Base-by-base conservation (phyloP, 2,329 filamentous ascomycete species). In the Fusarium sp. region DNA sequence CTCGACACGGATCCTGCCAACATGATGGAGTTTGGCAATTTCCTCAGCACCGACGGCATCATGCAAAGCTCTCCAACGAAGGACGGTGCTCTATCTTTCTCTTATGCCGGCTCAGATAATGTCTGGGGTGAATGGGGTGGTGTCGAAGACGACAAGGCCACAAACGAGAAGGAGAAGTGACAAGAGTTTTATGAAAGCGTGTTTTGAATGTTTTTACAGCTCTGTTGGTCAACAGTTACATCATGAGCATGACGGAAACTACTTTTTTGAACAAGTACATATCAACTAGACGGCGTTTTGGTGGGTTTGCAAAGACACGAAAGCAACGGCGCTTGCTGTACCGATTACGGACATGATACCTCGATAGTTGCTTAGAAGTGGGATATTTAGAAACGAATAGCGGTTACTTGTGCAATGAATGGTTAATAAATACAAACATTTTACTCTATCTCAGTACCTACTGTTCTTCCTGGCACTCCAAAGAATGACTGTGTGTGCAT, bases 21-120 rank as follows among this genome's bases (percentile, higher is more conserved):
- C 46, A 49, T 81, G 30, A 65, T 86, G 25, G 85, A 88, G 69
- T 86, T 87, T 75, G 80, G 79, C 40, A 81, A 79, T 30, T 80
- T 86, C 30, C 77, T 88, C 22, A 81, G 81, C 68, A 84, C 84
- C 2, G 85, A 87, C 49, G 76, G 77, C 29, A 73, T 79, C 12
- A 81, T 86, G 79, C 81, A 83, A 8, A 86, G 83, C 72, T 86
- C 85, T 12, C 83, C 86, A 37, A 82, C 85, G 13, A 76, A 75
- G 57, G 70, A 74, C 18, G 69, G 61, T 7, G 57, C 70, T 8
- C 14, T 76, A 4, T 59, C 61, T 18, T 79, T 81, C 56, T 76
- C 79, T 41, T 81, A 80, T 56, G 70, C 65, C 47, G 74, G 73
- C 57, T 70, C 75, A 11, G 61, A 74, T 37, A 75, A 70, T 58